Base-by-base conservation (phyloP, 805 yeast species). In the Metschnikowia bowlesiae region DNA sequence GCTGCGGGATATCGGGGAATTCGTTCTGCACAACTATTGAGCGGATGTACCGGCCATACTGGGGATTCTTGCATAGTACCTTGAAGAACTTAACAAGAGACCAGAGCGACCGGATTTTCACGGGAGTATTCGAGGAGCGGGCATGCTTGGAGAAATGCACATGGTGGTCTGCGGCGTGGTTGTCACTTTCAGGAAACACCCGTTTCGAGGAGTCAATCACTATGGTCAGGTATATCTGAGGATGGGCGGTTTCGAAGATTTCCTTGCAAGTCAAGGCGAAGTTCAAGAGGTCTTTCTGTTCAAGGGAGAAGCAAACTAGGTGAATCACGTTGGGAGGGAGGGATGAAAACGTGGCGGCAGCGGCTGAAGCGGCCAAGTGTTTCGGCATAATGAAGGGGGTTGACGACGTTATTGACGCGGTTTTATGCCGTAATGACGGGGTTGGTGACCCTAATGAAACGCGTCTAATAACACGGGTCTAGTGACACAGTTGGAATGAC, bases 31-130 rank as follows among this genome's bases (percentile, higher is more conserved):
- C 55, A 30, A 48, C 51, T 10, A 57, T 26, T 6, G 18, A 29
- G 28, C 41, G 44, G 4, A 57, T 30, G 33, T 37, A 28, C 16
- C 49, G 43, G 8, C 52, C 53, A 18, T 48, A 50, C 3, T 32
- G 49, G 8, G 52, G 53, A 11, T 49, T 39, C 8, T 39, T 35
- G 29, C 38, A 32, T 44, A 57, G 39, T 5, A 46, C 49, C 47
- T 52, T 47, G 44, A 53, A 51, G 46, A 53, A 55, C 3, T 46
- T 53, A 28, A 43, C 46, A 44, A 57, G 51, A 4, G 56, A 48
- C 44, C 39, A 55, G 32, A 55, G 56, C n/a, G 58, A 49, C 2
- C 61, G 52, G 28, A 57, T 52, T 10, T 51, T 50, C 16, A 54
- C 52, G 13, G 59, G 53, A 26, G 47, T 47, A 4, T 37, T 33